These are phyloP conservation scores for Rhizopus microsporus DNA, from an alignment of 371 early-diverging fungal species.

Conservation along the genomic window DNA sequence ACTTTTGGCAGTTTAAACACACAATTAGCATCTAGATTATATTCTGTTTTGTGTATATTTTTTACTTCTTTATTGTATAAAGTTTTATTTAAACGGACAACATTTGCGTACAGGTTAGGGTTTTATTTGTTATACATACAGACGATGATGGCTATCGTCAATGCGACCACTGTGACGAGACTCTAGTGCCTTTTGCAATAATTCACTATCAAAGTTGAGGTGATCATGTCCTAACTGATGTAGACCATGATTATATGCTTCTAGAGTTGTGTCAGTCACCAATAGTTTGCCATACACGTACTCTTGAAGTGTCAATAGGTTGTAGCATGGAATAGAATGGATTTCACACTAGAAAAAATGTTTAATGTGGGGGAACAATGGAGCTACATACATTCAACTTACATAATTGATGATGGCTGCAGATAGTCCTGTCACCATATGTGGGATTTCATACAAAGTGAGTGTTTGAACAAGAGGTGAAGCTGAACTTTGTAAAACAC, in stretches of 20 bases:
- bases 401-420: slow-evolving; percentile 45
- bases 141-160: slow-evolving; percentile 43
- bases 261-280: slow-evolving; percentile 35
- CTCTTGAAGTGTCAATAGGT: slow-evolving; percentile 46
- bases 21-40: too few species aligned
- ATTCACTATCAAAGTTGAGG: slow-evolving; percentile 18
- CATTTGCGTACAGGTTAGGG: background rate
- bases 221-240: slow-evolving; percentile 19
- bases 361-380: background rate
- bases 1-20: slow-evolving; percentile 60
- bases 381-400: slow-evolving; percentile 15
- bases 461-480: slow-evolving; percentile 19
- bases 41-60: slow-evolving; percentile 1
- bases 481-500: slow-evolving; percentile 35
- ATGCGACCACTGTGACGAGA: slow-evolving; percentile 23
- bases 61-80: slow-evolving; percentile 9
- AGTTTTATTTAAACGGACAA: slow-evolving; percentile 1
- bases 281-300: slow-evolving; percentile 42
- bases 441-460: slow-evolving; percentile 32
- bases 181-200: slow-evolving; percentile 14
- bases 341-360: slow-evolving; percentile 39
- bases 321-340: slow-evolving; percentile 36
- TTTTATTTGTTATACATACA: slow-evolving; percentile 37
- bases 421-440: slow-evolving; percentile 37
- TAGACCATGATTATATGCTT: slow-evolving; percentile 35